Percentiles rank a stretch among this genome's conserved stretches.
These are phyloP conservation scores for Debaryomyces tyrocola DNA, from an alignment of 805 yeast genomes.

Conservation along the genomic window DNA sequence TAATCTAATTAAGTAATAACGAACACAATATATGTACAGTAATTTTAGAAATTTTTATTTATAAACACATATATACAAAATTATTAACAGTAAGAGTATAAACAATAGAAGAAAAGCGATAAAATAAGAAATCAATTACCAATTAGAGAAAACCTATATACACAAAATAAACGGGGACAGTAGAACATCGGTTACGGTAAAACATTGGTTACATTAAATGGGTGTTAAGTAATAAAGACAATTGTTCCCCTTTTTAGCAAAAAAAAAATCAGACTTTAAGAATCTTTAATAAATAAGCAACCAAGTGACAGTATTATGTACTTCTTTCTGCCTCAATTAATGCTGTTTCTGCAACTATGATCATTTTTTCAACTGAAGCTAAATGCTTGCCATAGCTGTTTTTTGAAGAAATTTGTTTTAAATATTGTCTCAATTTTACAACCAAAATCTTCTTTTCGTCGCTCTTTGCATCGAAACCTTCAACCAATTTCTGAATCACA, in stretches of 20 bases:
- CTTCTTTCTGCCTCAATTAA: constrained; percentile 37
- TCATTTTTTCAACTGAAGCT: constrained; percentile 77
- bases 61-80: background rate
- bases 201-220: too few relatives aligned
- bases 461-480: constrained; percentile 62
- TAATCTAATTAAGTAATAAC: too few relatives aligned
- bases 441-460: constrained; percentile 70
- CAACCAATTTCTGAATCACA: constrained; percentile 92
- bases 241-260: too few relatives aligned
- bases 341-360: constrained; percentile 54
- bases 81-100: background rate
- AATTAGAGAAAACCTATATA: too few relatives aligned
- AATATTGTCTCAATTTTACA: constrained; percentile 72
- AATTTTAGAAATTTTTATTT: too few relatives aligned
- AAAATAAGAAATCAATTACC: too few relatives aligned
- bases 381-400: constrained; percentile 77
- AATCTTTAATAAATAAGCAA: background rate
- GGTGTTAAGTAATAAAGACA: too few relatives aligned
- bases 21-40: too few relatives aligned
- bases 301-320: background rate
- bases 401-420: constrained; percentile 66
- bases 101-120: background rate
- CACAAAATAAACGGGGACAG: too few relatives aligned
- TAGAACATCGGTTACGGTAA: too few relatives aligned
- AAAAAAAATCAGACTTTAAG: too few relatives aligned